phyloP scores from a whole-genome alignment of 371 early-diverging fungal genomes.

The Actinomucor elegans region DNA sequence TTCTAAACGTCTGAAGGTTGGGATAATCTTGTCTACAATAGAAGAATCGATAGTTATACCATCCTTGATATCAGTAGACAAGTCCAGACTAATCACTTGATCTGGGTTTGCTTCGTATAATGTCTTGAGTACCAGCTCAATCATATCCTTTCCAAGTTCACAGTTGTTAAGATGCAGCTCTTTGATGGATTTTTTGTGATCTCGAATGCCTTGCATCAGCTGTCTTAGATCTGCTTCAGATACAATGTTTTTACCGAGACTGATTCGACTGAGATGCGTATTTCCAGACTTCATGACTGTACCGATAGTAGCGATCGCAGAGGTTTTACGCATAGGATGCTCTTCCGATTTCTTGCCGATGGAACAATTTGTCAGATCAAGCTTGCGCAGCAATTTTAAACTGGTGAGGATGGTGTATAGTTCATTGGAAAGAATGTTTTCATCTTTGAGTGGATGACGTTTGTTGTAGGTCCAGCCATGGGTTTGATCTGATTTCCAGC shows the following conservation, averaged over 20 bases:
- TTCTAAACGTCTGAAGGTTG: slow-evolving; percentile 19
- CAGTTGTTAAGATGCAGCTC: slow-evolving; percentile 34
- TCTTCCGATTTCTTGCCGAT: slow-evolving; percentile 20
- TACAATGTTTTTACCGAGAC: slow-evolving; percentile 32
- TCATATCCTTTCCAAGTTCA: slow-evolving; percentile 19
- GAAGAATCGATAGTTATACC: slow-evolving; percentile 8
- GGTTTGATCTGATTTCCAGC: slow-evolving; percentile 22
- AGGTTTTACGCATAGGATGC: not conserved
- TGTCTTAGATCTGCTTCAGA: slow-evolving; percentile 23
- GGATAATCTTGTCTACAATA: slow-evolving; percentile 23
- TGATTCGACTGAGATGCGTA: slow-evolving; percentile 23
- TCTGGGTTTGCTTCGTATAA: slow-evolving; percentile 15
- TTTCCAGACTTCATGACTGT: slow-evolving; percentile 19
- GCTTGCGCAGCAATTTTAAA: slow-evolving; percentile 19
- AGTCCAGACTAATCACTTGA: slow-evolving; percentile 14
- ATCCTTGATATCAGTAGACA: slow-evolving; percentile 21
- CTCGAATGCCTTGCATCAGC: slow-evolving; percentile 28
- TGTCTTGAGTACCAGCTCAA: slow-evolving; percentile 27
- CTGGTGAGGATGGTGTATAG: slow-evolving; percentile 21
- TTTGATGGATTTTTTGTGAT: slow-evolving; percentile 23
- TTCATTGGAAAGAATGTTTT: slow-evolving; percentile 33
- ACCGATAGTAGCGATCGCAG: slow-evolving; percentile 23
- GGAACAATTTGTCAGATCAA: slow-evolving; percentile 36
- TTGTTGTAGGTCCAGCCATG: slow-evolving; percentile 33
- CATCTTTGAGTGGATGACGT: not conserved